Base-by-base conservation (phyloP, 192 early-diverging fungal species). In the Chytriomyces hyalinus region DNA sequence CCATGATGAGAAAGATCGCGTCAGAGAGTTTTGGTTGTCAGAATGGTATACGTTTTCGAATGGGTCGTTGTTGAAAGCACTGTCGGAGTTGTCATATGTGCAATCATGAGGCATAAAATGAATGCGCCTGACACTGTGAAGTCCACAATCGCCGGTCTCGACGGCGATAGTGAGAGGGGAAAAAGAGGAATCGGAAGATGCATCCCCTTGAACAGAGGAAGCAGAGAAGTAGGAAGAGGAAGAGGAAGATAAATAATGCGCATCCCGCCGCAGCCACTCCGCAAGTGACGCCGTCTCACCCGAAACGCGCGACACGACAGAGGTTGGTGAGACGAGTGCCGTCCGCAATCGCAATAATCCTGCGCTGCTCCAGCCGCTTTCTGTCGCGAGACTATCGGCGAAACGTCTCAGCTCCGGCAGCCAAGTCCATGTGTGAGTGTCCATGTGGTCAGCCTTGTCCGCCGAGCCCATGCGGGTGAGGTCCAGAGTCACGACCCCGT, bases 261-360 rank as follows among this genome's bases (percentile, higher is more conserved):
- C 43, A 51, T 71, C 69, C 11, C 69, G 11, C 49, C 69, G 69
- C 51, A 73, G 36, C 57, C 59, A 59, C 26, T 73, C 71, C 17
- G 45, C 51, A 10, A 60, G 61, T 47, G 71, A 43, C 48, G 44
- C 20, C 9, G 48, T 28, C 15, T 11, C 17, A 0, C n/a, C n/a
- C 36, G 13, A 57, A n/a, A n/a, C 53, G 3, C 53, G 53, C 53
- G 53, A 36, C 36, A 36, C 36, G 36, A 36, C 36, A 36, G 36
- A 36, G 36, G 36, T 36, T 36, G 36, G 36, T 36, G 36, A 36
- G 36, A 36, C 36, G 3, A 36, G 36, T 36, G 36, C 36, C 36
- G 36, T 36, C 36, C 36, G 36, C 36, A 36, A 36, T 36, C 36
- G 36, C 36, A 36, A 36, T 36, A 36, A 36, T 36, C 36, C 36